These are phyloP conservation scores for Barnettozyma salicaria DNA, from an alignment of 805 yeast genomes.

Conservation along the genomic window DNA sequence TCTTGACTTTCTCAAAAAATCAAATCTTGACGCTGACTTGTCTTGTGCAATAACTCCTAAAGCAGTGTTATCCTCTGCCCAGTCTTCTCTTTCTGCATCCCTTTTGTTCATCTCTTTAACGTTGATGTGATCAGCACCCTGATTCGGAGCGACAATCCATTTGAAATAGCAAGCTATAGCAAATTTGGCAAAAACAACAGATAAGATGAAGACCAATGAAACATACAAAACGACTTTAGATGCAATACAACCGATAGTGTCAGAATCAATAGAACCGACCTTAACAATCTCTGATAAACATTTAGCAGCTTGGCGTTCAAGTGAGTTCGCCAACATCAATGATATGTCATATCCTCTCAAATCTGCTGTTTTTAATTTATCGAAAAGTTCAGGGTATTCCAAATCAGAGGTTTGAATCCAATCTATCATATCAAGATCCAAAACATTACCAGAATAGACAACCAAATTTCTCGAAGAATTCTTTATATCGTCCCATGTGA, in stretches of 20 bases:
- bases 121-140: slow-evolving; percentile 68
- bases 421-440: slow-evolving; percentile 69
- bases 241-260: slow-evolving; percentile 90
- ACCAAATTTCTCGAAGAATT: slow-evolving; percentile 68
- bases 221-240: slow-evolving; percentile 76
- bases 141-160: slow-evolving; percentile 72
- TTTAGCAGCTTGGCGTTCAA: slow-evolving; percentile 65
- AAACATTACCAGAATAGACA: slow-evolving; percentile 84
- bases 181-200: slow-evolving; percentile 74
- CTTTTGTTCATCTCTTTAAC: slow-evolving; percentile 57
- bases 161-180: slow-evolving; percentile 82
- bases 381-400: slow-evolving; percentile 67
- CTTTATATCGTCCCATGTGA: slow-evolving; percentile 82
- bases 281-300: slow-evolving; percentile 82
- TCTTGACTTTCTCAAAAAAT: slow-evolving; percentile 33
- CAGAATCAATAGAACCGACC: slow-evolving; percentile 86
- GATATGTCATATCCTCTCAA: slow-evolving; percentile 81
- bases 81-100: slow-evolving; percentile 66
- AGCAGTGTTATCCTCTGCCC: slow-evolving; percentile 65
- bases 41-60: slow-evolving; percentile 48
- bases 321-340: slow-evolving; percentile 54
- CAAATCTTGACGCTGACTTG: slow-evolving; percentile 26
- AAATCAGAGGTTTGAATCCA: slow-evolving; percentile 72
- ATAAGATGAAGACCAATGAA: slow-evolving; percentile 77
- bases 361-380: slow-evolving; percentile 47